phyloP scores from a whole-genome alignment of 768 basidiomycete genomes.

The Collybia mongolica region DNA sequence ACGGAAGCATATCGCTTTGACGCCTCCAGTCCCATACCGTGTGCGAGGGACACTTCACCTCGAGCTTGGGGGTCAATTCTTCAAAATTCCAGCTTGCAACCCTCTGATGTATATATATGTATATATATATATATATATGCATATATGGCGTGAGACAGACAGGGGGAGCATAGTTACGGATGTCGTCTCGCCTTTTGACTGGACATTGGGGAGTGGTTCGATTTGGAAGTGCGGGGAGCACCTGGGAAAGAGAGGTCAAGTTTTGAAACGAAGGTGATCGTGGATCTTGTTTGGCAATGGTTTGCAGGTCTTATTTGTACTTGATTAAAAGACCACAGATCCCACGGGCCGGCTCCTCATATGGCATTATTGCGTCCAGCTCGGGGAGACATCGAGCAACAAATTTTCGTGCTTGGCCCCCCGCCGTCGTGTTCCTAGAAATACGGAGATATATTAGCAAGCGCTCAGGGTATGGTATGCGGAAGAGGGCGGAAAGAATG shows the following conservation, averaged over 20 bases:
- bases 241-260: constrained; percentile 8
- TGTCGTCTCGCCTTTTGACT: no score
- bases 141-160: no score
- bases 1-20: constrained; percentile 1
- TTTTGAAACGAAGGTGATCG: constrained; percentile 10
- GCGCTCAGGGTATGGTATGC: constrained; percentile 2
- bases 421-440: background rate
- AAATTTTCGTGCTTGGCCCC: background rate
- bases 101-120: no score
- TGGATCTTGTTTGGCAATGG: constrained; percentile 13
- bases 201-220: constrained; percentile 6
- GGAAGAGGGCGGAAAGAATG: constrained; percentile 20
- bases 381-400: constrained; percentile 6
- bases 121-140: no score
- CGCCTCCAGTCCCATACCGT: background rate
- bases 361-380: constrained; percentile 17
- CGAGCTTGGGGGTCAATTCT: no score
- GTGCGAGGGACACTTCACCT: no score
- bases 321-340: constrained; percentile 7
- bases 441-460: constrained; percentile 2
- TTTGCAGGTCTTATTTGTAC: constrained; percentile 7
- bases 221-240: constrained; percentile 10
- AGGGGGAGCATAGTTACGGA: no score
- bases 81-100: no score
- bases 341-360: constrained; percentile 16